Evolutionary conservation across 225 moss, liverwort and hornwort species (phyloP), one percentile per base, ranked within the genome.

Genomic region (Polytrichum formosum): DNA sequence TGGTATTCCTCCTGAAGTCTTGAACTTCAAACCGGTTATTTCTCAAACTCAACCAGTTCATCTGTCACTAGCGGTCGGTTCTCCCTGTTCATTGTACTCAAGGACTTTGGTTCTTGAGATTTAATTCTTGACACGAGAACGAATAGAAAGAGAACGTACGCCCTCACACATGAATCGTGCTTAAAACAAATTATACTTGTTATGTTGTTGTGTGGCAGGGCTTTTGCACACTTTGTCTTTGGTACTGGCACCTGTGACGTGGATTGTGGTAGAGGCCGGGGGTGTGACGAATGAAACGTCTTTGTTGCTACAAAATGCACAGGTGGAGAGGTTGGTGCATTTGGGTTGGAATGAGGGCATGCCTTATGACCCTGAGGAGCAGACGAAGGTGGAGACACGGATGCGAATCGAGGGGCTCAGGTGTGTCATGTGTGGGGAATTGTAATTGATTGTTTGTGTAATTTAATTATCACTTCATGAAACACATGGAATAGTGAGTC

Each of bases 231-330:
- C 90, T 5, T 74, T 96, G 65, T 90, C 87, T 70, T 85, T 86
- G 25, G 88, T 93, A 55, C 82, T 90, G 5, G 87, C 79, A 46
- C 89, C 93, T 65, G 86, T 96, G 53, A 87, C 79, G 17, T 96
- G 96, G 96, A 90, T 96, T 81, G 87, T 96, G 20, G 59, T 93
- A 26, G 96, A 96, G 78, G 89, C 96, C 65, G 90, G 77, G 26
- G 90, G 83, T 31, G 75, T 59, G 59, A 84, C 96, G 21, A 61
- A 59, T 54, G 91, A 93, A 75, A 96, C 96, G 26, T 90, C 82
- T 5, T 77, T 77, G 33, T 74, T 96, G 71, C 35, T 96, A n/a
- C 64, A 60, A 27, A 74, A 79, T 59, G 90, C 90, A 16, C 85
- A 76, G 74, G 78, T 93, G 70, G 67, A 82, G 60, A 79, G 75